These are phyloP conservation scores for Beauveria sp. DNA, from an alignment of 2,329 filamentous ascomycete genomes.

Conservation along the genomic window DNA sequence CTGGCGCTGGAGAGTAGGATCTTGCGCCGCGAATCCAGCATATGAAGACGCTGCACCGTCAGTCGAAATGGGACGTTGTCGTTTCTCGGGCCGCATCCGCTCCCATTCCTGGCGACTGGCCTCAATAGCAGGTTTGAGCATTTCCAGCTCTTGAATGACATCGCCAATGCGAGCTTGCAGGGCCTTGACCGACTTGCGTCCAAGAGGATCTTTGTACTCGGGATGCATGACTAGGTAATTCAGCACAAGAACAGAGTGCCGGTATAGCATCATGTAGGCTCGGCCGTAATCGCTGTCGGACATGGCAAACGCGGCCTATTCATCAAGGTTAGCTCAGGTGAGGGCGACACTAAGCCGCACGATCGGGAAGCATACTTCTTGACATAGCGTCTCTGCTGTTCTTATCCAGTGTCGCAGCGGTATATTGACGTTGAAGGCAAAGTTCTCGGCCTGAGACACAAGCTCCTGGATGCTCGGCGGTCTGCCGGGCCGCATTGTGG, in stretches of 20 bases:
- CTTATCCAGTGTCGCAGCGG: conserved; percentile 75
- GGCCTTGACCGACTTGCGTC: conserved; percentile 52
- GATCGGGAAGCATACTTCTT: conserved; percentile 56
- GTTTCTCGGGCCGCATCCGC: conserved; percentile 38
- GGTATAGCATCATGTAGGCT: conserved; percentile 84
- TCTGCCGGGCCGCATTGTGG: conserved; percentile 30
- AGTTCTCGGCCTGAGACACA: conserved; percentile 65
- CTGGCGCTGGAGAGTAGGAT: conserved; percentile 52
- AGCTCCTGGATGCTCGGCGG: conserved; percentile 72
- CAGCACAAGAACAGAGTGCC: conserved; percentile 79
- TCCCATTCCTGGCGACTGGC: conserved; percentile 62
- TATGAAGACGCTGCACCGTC: conserved; percentile 27
- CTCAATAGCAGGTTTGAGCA: conserved; percentile 71
- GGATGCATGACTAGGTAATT: conserved; percentile 70
- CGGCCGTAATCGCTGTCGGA: conserved; percentile 79
- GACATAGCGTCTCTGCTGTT: conserved; percentile 68
- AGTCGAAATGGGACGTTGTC: conserved; percentile 13
- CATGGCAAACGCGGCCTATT: conserved; percentile 74
- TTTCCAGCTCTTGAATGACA: conserved; percentile 65
- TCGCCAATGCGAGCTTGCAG: conserved; percentile 42
- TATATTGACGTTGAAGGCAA: conserved; percentile 71
- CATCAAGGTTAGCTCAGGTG: conserved; percentile 16
- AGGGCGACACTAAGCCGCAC: neutral
- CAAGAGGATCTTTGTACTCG: conserved; percentile 59
- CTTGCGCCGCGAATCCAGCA: conserved; percentile 43